phyloP scores from a whole-genome alignment of 1,284 basidiomycete species.

The Phaffia rhodozyma region DNA sequence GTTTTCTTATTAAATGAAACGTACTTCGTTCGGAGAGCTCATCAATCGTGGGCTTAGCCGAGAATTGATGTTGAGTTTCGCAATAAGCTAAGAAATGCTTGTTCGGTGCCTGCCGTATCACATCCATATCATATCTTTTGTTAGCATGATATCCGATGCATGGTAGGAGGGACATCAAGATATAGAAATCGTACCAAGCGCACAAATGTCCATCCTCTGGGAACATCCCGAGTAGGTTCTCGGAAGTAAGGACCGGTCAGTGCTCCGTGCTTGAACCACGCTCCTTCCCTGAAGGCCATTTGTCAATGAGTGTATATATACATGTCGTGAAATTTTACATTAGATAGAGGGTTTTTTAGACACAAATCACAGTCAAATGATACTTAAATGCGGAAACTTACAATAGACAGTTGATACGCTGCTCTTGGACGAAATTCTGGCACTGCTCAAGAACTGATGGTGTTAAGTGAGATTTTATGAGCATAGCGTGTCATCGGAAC shows the following conservation, averaged over 20 bases:
- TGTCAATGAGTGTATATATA: too few species aligned
- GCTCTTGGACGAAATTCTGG: conserved; percentile 5
- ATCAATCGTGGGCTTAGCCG: conserved; percentile 10
- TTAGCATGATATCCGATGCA: not conserved
- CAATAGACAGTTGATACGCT: conserved; percentile 14
- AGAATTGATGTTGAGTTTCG: conserved; percentile 9
- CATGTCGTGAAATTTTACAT: too few species aligned
- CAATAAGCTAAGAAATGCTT: not conserved
- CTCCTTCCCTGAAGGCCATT: not conserved
- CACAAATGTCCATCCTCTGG: conserved; percentile 14
- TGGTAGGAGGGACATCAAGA: not conserved
- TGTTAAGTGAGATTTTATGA: too few species aligned
- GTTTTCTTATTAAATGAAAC: not conserved
- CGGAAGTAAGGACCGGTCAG: not conserved
- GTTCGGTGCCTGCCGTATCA: not conserved
- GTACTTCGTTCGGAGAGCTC: conserved; percentile 12
- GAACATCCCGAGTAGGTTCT: not conserved
- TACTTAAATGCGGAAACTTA: not conserved
- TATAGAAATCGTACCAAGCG: not conserved
- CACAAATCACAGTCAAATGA: not conserved
- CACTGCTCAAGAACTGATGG: conserved; percentile 3
- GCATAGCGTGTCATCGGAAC: too few species aligned
- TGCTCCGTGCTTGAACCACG: conserved; percentile 16
- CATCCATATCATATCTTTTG: not conserved
- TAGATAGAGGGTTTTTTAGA: too few species aligned